These are phyloP conservation scores for Penicillium ucsense DNA, from an alignment of 495 filamentous ascomycete genomes.

Conservation along the genomic window DNA sequence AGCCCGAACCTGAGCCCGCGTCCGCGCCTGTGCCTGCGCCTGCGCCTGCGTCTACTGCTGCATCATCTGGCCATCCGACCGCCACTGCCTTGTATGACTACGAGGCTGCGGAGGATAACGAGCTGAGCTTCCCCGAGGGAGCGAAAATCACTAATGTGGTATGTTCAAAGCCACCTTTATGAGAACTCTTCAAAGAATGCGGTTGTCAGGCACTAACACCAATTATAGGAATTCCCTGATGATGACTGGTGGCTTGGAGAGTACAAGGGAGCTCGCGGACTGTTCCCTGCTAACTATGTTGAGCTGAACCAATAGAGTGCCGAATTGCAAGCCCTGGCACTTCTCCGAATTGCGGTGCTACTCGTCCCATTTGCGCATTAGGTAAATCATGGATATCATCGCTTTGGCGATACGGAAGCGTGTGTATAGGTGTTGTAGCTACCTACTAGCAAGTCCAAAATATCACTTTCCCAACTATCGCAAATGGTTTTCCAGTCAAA, in stretches of 20 bases:
- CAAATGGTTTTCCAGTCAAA: too few relatives aligned
- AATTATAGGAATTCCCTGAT: slow-evolving; percentile 77
- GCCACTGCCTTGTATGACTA: slow-evolving; percentile 93
- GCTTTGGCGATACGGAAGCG: too few relatives aligned
- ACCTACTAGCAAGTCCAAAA: too few relatives aligned
- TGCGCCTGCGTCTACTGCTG: slow-evolving; percentile 13
- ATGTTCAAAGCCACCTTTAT: slow-evolving; percentile 17
- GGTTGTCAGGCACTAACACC: slow-evolving; percentile 4
- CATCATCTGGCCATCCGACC: slow-evolving; percentile 39
- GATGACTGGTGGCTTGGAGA: slow-evolving; percentile 98
- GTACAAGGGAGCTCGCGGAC: slow-evolving; percentile 64
- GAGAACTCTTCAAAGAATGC: too few relatives aligned
- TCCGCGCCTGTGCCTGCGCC: slow-evolving; percentile 4
- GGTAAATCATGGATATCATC: too few relatives aligned
- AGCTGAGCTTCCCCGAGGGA: slow-evolving; percentile 86
- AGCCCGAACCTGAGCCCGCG: slow-evolving; percentile 9
- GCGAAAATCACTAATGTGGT: slow-evolving; percentile 62
- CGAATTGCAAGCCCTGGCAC: background rate
- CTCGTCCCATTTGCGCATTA: too few relatives aligned
- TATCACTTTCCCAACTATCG: too few relatives aligned
- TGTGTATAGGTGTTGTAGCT: too few relatives aligned
- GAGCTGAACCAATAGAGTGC: slow-evolving; percentile 47
- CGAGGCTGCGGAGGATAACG: slow-evolving; percentile 94
- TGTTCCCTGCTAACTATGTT: slow-evolving; percentile 91
- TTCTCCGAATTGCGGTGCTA: too few relatives aligned